phyloP scores from a whole-genome alignment of 345 rosid species.

The Aquilaria malaccensis region DNA sequence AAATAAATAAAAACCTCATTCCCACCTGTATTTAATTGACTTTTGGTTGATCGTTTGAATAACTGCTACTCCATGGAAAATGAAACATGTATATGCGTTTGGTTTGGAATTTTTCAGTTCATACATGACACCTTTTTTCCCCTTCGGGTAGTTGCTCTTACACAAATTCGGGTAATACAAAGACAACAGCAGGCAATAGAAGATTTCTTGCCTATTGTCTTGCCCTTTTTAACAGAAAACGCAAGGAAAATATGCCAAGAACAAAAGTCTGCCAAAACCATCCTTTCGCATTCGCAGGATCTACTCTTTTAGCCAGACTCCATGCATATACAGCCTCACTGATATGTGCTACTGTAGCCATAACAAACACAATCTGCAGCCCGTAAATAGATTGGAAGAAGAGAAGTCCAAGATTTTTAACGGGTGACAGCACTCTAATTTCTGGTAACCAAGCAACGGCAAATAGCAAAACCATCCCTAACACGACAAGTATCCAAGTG shows the following conservation, averaged over 20 bases:
- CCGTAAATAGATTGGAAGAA: conserved; percentile 42
- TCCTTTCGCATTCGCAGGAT: conserved; percentile 61
- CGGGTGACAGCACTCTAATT: conserved; percentile 50
- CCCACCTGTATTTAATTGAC: no score
- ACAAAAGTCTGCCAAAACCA: conserved; percentile 88
- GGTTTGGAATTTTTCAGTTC: no score
- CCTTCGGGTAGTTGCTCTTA: no score
- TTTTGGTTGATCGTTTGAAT: no score
- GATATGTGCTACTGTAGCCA: conserved; percentile 33
- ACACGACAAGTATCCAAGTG: conserved; percentile 39
- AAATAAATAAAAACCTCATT: no score
- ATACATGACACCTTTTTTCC: no score
- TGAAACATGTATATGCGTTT: no score
- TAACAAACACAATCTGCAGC: conserved; percentile 31
- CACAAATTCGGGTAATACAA: no score
- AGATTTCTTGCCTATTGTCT: conserved; percentile 15
- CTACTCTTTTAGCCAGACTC: conserved; percentile 55
- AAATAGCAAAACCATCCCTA: conserved; percentile 46
- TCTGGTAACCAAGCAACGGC: conserved; percentile 60
- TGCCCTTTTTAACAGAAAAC: conserved; percentile 58
- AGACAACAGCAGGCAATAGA: conserved; percentile 5
- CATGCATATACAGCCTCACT: conserved; percentile 57
- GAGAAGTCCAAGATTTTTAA: conserved; percentile 48
- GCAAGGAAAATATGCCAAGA: conserved; percentile 60
- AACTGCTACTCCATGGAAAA: no score